phyloP scores from a whole-genome alignment of 371 early-diverging fungal species.

The Apophysomyces trapeziformis region DNA sequence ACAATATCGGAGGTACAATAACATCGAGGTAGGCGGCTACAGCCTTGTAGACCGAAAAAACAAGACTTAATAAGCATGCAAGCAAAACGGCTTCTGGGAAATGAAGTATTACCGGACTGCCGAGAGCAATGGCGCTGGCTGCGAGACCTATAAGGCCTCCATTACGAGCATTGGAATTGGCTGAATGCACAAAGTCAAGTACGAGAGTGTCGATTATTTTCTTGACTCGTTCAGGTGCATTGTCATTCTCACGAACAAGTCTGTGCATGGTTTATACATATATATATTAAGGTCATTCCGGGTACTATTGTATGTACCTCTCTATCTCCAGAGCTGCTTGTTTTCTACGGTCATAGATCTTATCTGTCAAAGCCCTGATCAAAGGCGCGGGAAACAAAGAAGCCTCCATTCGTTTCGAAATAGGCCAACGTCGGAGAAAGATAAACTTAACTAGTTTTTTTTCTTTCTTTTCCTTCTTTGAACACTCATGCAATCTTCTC shows the following conservation, averaged over 20 bases:
- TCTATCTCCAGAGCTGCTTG: constrained; percentile 89
- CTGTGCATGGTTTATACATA: constrained; percentile 34
- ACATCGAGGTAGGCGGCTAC: constrained; percentile 71
- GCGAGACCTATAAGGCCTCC: constrained; percentile 94
- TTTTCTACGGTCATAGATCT: constrained; percentile 90
- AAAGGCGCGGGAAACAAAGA: constrained; percentile 35
- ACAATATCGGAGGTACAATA: constrained; percentile 88
- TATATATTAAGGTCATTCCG: neutral
- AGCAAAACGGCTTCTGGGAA: neutral
- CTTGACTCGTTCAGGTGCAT: constrained; percentile 59
- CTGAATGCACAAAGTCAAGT: constrained; percentile 83
- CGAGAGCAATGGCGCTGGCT: constrained; percentile 86
- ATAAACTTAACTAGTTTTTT: neutral
- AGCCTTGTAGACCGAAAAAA: constrained; percentile 36
- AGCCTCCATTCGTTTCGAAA: constrained; percentile 30
- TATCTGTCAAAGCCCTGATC: constrained; percentile 75
- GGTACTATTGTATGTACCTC: constrained; percentile 45
- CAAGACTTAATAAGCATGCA: neutral
- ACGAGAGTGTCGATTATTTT: constrained; percentile 74
- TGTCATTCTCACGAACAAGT: constrained; percentile 71
- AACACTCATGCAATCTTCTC: constrained; percentile 3
- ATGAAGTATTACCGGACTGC: constrained; percentile 50
- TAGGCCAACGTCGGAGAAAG: constrained; percentile 9
- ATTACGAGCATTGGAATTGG: constrained; percentile 79
- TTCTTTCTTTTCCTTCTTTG: neutral